Evolutionary conservation across 176 grass and related monocot species (phyloP).

Genomic region (Neostapfia colusana): DNA sequence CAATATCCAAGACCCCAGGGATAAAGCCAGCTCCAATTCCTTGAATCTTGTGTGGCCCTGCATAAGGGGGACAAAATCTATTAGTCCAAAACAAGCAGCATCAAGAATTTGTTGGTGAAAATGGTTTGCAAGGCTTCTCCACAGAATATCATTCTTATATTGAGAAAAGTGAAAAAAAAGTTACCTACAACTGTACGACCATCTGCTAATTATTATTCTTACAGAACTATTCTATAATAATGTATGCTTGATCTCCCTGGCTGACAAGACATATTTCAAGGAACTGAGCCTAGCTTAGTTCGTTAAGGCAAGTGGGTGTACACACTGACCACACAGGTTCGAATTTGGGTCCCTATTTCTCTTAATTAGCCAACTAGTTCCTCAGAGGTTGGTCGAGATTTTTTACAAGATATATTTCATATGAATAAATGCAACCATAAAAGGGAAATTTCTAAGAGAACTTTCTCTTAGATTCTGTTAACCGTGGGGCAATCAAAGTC

Average conservation of each 20-base stretch:
- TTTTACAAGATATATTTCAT: background rate
- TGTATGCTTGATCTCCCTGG: background rate
- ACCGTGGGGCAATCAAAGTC: background rate
- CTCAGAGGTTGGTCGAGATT: background rate
- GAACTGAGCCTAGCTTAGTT: background rate
- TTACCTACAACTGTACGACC: background rate
- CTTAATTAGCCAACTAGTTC: background rate
- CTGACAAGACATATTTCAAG: background rate
- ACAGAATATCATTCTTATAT: slow-evolving; percentile 1
- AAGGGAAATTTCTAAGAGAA: background rate
- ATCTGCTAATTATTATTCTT: background rate
- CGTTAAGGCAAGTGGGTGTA: background rate
- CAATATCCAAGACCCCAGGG: slow-evolving; percentile 72
- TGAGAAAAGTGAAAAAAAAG: background rate
- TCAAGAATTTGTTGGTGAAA: slow-evolving; percentile 4
- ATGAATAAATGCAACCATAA: slow-evolving; percentile 15
- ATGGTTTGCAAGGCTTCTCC: slow-evolving; percentile 33
- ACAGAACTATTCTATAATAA: background rate
- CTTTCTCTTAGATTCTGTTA: background rate
- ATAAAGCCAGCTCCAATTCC: slow-evolving; percentile 93
- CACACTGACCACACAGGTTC: background rate
- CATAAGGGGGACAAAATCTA: slow-evolving; percentile 1
- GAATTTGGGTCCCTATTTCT: background rate
- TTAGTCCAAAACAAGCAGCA: slow-evolving; percentile 30
- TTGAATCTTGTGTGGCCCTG: slow-evolving; percentile 95